Evolutionary conservation across 169 alveolate genomes (phyloP).

Genomic region (Plasmodium blacklocki): DNA sequence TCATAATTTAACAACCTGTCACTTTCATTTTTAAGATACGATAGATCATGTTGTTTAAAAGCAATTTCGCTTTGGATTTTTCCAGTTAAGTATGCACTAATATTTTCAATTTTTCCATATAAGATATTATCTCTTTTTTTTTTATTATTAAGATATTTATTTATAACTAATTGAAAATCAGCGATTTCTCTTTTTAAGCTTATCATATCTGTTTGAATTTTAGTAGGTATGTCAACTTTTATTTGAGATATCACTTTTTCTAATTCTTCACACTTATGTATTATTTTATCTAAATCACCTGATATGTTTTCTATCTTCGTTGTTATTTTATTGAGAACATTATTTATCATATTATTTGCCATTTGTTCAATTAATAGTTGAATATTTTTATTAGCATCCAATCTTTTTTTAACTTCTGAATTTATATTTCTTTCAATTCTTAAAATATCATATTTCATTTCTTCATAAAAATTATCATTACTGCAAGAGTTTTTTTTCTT

Average conservation of each 20-base stretch:
- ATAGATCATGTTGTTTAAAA: slow-evolving; percentile 44
- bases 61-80: slow-evolving; percentile 67
- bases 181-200: slow-evolving; percentile 55
- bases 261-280: slow-evolving; percentile 48
- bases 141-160: slow-evolving; percentile 39
- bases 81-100: slow-evolving; percentile 28
- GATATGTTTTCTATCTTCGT: slow-evolving; percentile 64
- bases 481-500: slow-evolving; percentile 4
- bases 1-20: slow-evolving; percentile 28
- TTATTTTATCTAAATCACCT: slow-evolving; percentile 36
- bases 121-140: slow-evolving; percentile 67
- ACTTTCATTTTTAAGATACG: slow-evolving; percentile 53
- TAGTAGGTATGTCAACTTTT: slow-evolving; percentile 41
- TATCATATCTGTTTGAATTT: slow-evolving; percentile 68
- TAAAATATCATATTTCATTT: slow-evolving; percentile 42
- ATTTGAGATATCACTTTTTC: slow-evolving; percentile 38
- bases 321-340: slow-evolving; percentile 66
- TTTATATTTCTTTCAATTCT: slow-evolving; percentile 71
- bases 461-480: slow-evolving; percentile 38
- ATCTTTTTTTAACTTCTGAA: slow-evolving; percentile 59
- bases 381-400: slow-evolving; percentile 64
- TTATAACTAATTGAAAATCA: slow-evolving; percentile 38
- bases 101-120: slow-evolving; percentile 61
- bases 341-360: slow-evolving; percentile 73
- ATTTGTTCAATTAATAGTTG: slow-evolving; percentile 48